These are phyloP conservation scores for Penicillium sp. DNA, from an alignment of 2,329 filamentous ascomycete species.

Conservation along the genomic window DNA sequence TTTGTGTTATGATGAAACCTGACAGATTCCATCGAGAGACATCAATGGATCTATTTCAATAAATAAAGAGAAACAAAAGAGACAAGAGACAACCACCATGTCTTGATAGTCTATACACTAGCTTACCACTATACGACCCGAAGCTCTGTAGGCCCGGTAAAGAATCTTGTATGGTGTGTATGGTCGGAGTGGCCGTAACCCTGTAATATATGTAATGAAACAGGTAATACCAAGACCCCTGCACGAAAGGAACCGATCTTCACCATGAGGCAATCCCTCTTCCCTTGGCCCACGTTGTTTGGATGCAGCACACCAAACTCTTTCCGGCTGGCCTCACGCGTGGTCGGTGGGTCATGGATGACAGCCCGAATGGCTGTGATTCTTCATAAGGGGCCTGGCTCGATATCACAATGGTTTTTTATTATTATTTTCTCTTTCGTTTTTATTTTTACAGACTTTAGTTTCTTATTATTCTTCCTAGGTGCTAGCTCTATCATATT, in stretches of 20 bases:
- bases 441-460: background rate
- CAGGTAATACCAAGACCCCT: slow-evolving; percentile 5
- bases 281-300: slow-evolving; percentile 48
- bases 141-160: background rate
- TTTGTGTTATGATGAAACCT: background rate
- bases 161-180: background rate
- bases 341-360: slow-evolving; percentile 47
- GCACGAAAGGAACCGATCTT: slow-evolving; percentile 34
- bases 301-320: slow-evolving; percentile 46
- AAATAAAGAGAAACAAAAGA: background rate
- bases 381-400: slow-evolving; percentile 32
- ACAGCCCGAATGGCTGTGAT: slow-evolving; percentile 40
- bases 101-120: background rate
- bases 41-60: background rate
- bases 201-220: background rate
- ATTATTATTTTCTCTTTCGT: background rate
- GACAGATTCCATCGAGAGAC: background rate
- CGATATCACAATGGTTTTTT: background rate
- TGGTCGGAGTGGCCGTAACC: background rate
- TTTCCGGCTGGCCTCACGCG: slow-evolving; percentile 40
- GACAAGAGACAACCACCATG: background rate
- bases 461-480: slow-evolving; percentile 9
- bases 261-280: slow-evolving; percentile 36
- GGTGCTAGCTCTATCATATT: slow-evolving; percentile 9
- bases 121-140: background rate